Evolutionary conservation across 2,329 filamentous ascomycete genomes (phyloP), one percentile per base, ranked within the genome.

Genomic region (Myriosclerotinia curreyana): DNA sequence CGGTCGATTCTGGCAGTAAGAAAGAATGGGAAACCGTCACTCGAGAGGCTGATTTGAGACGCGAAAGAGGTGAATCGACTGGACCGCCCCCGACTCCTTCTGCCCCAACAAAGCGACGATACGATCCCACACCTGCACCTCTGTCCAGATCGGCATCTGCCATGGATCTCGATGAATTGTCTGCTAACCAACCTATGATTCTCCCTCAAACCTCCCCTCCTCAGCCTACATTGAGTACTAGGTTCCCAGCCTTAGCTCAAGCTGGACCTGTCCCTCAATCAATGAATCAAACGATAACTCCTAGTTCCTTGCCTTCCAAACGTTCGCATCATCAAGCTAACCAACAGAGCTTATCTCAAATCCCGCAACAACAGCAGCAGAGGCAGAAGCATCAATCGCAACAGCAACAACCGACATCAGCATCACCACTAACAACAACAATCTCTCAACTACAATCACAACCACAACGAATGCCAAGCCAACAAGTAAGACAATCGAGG

Each of bases 1-100:
- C 87, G 70, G 84, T 86, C 71, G 86, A 88, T 68, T 79, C 81
- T 66, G 77, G 78, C 22, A 75, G 73, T 48, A 84, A 84, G 69
- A 75, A 77, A 3, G 84, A 87, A 59, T 88, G 84, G 82, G 84
- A 86, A 66, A 75, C 75, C 7, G 80, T 88, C 65, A 84, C 86
- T 1, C 78, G 77, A 59, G 84, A 87, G 53, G 85, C 87, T 20
- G 85, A 89, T 67, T 77, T 75, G 34, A 86, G 84, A 75, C 79
- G 78, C 61, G 68, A 72, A 11, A 76, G 82, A 61, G 84, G 85
- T 53, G 86, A 89, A 75, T 82, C 82, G 70, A 78, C 82, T 61
- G 86, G 85, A 1, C 80, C 83, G 28, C 83, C 86, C 44, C 86
- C 87, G 9, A 77, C 79, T n/a, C 83, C 83, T 31, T 81, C 81